A percentile compares a stretch with the other conserved stretches of the same genome.
Evolutionary conservation across 257 asterid species (phyloP).

Genomic region (Ilex aquifolium): DNA sequence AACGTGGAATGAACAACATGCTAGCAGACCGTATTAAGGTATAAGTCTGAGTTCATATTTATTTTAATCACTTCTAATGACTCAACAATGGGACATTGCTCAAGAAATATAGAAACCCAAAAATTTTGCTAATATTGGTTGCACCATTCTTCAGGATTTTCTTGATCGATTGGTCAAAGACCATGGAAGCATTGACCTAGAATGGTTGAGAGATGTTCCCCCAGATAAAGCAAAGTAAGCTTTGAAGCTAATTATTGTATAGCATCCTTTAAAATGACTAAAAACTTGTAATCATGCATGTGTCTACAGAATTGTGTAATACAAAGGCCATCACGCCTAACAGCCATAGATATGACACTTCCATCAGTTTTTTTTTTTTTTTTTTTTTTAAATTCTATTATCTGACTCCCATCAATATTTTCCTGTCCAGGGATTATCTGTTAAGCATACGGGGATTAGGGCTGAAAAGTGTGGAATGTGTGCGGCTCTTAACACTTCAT

Average conservation of each 20-base stretch:
- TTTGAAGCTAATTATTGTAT: background rate
- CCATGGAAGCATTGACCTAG: conserved; percentile 79
- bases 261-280: conserved; percentile 2
- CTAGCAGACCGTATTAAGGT: conserved; percentile 83
- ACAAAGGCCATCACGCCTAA: background rate
- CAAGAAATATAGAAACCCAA: conserved; percentile 1
- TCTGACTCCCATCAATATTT: conserved; percentile 9
- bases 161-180: conserved; percentile 72
- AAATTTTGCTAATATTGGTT: conserved; percentile 4
- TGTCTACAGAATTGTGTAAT: background rate
- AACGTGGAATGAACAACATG: conserved; percentile 65
- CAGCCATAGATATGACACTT: background rate
- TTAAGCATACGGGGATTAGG: conserved; percentile 87
- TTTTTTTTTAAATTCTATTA: background rate
- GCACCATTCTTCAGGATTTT: conserved; percentile 62
- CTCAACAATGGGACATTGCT: background rate
- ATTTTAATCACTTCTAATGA: background rate
- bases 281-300: conserved; percentile 1
- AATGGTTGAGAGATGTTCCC: conserved; percentile 86
- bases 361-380: conserved; percentile 9
- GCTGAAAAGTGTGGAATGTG: conserved; percentile 91
- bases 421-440: conserved; percentile 75
- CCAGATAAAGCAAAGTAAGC: conserved; percentile 82
- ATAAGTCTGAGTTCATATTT: background rate
- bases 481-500: conserved; percentile 86